These are phyloP conservation scores for Urochloa ruziziensis DNA, from an alignment of 176 grass and related monocot genomes.

Conservation along the genomic window DNA sequence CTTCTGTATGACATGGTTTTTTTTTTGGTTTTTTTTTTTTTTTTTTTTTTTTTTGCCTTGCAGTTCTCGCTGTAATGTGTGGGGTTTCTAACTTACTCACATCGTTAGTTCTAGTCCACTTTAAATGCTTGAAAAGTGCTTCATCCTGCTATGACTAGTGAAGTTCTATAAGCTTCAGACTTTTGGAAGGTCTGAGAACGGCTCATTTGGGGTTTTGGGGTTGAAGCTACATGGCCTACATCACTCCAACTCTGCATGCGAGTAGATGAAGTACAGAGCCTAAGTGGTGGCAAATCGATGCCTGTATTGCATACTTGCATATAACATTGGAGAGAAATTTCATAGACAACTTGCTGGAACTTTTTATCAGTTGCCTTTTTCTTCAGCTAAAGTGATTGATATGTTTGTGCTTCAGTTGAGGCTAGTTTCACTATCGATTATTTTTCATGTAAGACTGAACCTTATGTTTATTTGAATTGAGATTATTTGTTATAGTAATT, in stretches of 20 bases:
- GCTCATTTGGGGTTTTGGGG: background rate
- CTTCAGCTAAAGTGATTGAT: background rate
- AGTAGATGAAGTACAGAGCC: background rate
- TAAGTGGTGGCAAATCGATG: background rate
- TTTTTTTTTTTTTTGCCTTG: background rate
- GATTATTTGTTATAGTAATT: background rate
- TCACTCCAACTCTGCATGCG: background rate
- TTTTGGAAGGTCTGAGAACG: background rate
- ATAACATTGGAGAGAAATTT: background rate
- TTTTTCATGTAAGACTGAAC: background rate
- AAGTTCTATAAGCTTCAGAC: background rate
- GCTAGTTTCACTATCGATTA: background rate
- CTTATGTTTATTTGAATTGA: background rate
- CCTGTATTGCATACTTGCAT: background rate
- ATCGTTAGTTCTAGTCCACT: background rate
- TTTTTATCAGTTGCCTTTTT: background rate
- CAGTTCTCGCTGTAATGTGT: background rate
- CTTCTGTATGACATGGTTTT: background rate
- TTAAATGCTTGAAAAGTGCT: too few relatives aligned
- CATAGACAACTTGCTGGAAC: background rate
- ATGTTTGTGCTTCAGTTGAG: background rate
- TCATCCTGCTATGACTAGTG: background rate
- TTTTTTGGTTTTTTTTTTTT: too few relatives aligned
- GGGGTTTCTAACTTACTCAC: background rate
- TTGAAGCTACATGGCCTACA: constrained; percentile 26